Evolutionary conservation across 1,284 basidiomycete species (phyloP).

Genomic region (Ustilago shanxiensis): DNA sequence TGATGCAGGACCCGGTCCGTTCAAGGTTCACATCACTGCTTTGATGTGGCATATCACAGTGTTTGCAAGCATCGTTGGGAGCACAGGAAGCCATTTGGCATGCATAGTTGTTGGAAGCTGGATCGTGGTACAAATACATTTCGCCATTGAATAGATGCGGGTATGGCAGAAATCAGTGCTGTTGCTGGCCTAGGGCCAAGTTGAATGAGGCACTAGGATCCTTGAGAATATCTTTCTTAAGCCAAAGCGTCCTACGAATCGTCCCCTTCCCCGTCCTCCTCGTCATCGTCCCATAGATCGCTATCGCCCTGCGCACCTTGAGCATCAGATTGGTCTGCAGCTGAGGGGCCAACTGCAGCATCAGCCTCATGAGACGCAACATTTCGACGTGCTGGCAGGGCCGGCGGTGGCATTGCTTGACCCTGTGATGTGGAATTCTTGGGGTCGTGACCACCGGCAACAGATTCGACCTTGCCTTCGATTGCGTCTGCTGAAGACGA

Average conservation of each 20-base stretch:
- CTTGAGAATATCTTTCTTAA: neutral
- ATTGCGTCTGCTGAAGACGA: neutral
- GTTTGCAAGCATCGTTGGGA: no score
- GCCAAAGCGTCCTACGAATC: neutral
- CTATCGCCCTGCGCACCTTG: constrained; percentile 33
- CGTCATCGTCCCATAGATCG: constrained; percentile 53
- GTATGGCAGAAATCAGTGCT: neutral
- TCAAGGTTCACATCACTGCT: no score
- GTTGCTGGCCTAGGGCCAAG: neutral
- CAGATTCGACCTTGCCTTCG: neutral
- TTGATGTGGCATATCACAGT: no score
- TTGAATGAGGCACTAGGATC: neutral
- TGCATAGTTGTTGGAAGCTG: no score
- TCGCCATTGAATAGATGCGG: neutral
- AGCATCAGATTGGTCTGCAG: neutral
- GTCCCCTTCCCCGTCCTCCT: constrained; percentile 16
- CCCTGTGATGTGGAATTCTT: constrained; percentile 5
- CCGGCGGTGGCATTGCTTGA: constrained; percentile 43
- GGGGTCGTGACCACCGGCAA: constrained; percentile 3
- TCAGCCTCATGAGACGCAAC: neutral
- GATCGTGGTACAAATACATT: neutral
- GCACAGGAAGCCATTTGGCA: no score
- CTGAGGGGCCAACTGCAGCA: neutral
- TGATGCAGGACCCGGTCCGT: no score
- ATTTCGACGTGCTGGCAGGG: constrained; percentile 33